Evolutionary conservation across 768 basidiomycete genomes (phyloP), one percentile per base, ranked within the genome.

Genomic region (Lactarius indigo): DNA sequence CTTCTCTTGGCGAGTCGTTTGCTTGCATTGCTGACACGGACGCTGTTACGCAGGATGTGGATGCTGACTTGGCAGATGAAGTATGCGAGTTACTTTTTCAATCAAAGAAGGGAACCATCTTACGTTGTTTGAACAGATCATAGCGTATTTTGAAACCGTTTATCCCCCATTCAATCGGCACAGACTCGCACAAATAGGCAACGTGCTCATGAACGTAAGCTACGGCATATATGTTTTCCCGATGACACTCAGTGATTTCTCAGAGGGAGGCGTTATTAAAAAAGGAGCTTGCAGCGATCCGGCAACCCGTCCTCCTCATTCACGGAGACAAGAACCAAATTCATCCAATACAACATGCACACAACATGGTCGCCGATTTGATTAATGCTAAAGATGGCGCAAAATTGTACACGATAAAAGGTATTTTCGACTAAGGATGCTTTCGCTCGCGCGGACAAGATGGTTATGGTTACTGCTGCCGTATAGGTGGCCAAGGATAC

Each of bases 121-220:
- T 13, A 66, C 37, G 42, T 60, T 37, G 17, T 4, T 47, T 1
- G 26, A 28, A 61, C 61, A 72, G 71, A 18, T 72, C 13, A 66
- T 70, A 28, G 70, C 37, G 1, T 64, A 63, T 59, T 74, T 72
- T 66, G 61, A 64, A 55, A 74, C 63, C 18, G 62, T 64, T 30
- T 68, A 63, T 3, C 66, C 73, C 15, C 73, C 73, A 31, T 66
- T 57, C n/a, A 68, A 67, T 10, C 69, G 73, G 20, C 37, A 47
- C 15, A 60, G 15, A 18, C 47, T 68, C 20, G 64, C 68, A 8
- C 68, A 68, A 57, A 61, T 68, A 20, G 64, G 64, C 12, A 68
- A 68, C 42, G 59, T 65, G 8, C 65, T 68, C 23, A 66, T 68
- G 64, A 65, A 68, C 44, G 68, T 68, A 52, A 61, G 68, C 13